Evolutionary conservation across 805 yeast species (phyloP).

Genomic region (Wickerhamiella slavikovae): DNA sequence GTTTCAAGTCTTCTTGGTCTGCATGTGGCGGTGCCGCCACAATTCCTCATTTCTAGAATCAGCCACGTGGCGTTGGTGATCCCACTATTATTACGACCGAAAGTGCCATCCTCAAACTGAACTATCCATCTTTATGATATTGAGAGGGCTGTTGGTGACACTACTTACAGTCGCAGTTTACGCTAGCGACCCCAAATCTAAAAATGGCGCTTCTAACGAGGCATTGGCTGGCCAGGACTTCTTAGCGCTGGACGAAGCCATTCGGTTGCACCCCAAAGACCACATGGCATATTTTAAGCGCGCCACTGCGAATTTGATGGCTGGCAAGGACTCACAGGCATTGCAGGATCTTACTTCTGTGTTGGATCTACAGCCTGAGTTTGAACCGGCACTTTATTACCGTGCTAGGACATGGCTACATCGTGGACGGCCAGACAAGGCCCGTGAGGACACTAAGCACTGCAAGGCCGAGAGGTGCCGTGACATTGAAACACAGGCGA

Average conservation of each 20-base stretch:
- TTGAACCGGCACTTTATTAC: slow-evolving; percentile 18
- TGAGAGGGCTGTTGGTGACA: too few relatives aligned
- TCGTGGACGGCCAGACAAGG: slow-evolving; percentile 14
- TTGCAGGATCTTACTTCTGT: slow-evolving; percentile 17
- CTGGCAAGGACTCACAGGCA: slow-evolving; percentile 18
- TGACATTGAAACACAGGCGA: slow-evolving; percentile 7
- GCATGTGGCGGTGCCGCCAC: too few relatives aligned
- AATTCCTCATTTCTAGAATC: too few relatives aligned
- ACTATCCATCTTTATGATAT: too few relatives aligned
- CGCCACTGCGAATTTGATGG: slow-evolving; percentile 18
- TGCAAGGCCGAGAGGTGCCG: slow-evolving; percentile 8
- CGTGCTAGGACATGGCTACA: slow-evolving; percentile 16
- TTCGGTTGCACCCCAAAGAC: slow-evolving; percentile 12
- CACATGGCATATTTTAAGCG: slow-evolving; percentile 18
- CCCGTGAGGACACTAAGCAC: slow-evolving; percentile 8
- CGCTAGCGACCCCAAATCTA: too few relatives aligned
- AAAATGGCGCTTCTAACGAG: too few relatives aligned
- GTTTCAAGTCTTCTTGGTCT: too few relatives aligned
- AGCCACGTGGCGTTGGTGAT: too few relatives aligned
- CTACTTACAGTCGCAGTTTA: too few relatives aligned
- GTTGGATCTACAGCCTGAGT: slow-evolving; percentile 17
- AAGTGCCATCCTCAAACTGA: too few relatives aligned
- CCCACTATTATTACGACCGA: too few relatives aligned
- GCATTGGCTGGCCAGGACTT: slow-evolving; percentile 4
- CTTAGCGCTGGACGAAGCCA: slow-evolving; percentile 12